Percentiles rank a stretch among this genome's conserved stretches.
Conservation (phyloP, 371 early-diverging fungal species). For the Dichotomocladium elegans region DNA sequence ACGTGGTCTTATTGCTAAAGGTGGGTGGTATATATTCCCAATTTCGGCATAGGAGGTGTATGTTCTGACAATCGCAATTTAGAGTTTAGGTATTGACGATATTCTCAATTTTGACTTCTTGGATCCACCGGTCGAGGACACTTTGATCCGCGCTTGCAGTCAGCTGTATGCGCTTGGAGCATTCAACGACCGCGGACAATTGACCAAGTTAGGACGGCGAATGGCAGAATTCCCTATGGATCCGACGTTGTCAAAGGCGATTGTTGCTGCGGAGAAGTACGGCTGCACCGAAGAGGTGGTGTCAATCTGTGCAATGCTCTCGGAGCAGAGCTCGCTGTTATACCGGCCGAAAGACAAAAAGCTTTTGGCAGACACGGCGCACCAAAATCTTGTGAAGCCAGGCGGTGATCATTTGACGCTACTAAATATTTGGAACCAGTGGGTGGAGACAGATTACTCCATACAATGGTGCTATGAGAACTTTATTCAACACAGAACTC, state of each 20-base stretch:
- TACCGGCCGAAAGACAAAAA: slow-evolving; percentile 95
- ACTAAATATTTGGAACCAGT: slow-evolving; percentile 92
- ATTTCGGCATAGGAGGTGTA: too few relatives aligned
- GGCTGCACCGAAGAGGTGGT: slow-evolving; percentile 90
- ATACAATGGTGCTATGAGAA: slow-evolving; percentile 96
- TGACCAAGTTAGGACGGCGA: slow-evolving; percentile 95
- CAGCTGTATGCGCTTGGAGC: slow-evolving; percentile 96
- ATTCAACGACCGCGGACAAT: slow-evolving; percentile 85
- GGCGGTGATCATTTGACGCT: slow-evolving; percentile 94
- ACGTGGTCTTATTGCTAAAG: slow-evolving; percentile 88
- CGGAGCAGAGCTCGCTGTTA: slow-evolving; percentile 88
- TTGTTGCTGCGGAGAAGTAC: slow-evolving; percentile 90
- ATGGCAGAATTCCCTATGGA: slow-evolving; percentile 99
- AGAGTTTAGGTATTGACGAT: slow-evolving; percentile 93
- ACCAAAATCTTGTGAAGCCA: slow-evolving; percentile 74
- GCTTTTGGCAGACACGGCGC: slow-evolving; percentile 91
- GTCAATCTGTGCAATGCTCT: slow-evolving; percentile 88
- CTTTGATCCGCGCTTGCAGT: slow-evolving; percentile 88
- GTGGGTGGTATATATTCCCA: slow-evolving; percentile 39
- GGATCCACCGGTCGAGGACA: slow-evolving; percentile 95
- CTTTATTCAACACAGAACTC: slow-evolving; percentile 88
- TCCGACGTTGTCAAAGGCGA: slow-evolving; percentile 91
- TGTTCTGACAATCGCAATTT: too few relatives aligned
- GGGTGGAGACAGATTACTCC: slow-evolving; percentile 92
- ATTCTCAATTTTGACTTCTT: slow-evolving; percentile 97